Evolutionary conservation across 1,284 basidiomycete species (phyloP), one percentile per base, ranked within the genome.

Genomic region (Naganishia cerealis): DNA sequence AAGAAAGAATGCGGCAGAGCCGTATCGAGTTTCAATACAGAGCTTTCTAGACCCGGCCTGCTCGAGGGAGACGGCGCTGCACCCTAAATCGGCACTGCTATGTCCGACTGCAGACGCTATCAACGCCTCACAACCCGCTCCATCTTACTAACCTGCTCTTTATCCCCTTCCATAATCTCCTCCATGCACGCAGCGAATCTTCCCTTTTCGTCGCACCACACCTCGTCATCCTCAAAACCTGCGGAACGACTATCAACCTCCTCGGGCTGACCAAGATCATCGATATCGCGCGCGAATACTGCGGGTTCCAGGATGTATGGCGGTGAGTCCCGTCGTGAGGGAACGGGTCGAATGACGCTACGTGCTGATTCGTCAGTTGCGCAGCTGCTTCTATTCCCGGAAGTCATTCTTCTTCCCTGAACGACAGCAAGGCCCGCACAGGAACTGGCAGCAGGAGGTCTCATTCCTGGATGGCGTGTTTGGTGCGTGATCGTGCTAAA

Each of bases 381-480:
- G 24, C 62, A 76, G 76, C 57, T 83, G 90, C 81, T 99, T 99
- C 84, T 99, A 99, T 84, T 96, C 93, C 58, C 89, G 95, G 75
- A 99, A 99, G 82, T 90, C 90, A 12, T 99, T 99, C 86, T 98
- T 99, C 91, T 99, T 99, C 81, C 96, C 96, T 18, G 96, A 99
- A 79, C 87, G 91, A 55, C 96, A 99, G 78, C 84, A 85, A 52
- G 94, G 94, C 2, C 95, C 95, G 36, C 96, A 99, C 82, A 86
- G 88, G 71, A 92, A 94, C 78, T 99, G 96, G 96, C 87, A 87
- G 73, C 86, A 91, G 70, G 96, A 99, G 82, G 91, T 98, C 71
- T 86, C 88, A 68, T 96, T 89, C 77, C 85, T 99, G 62, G 95
- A 99, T 79, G 86, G 86, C 71, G 88, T 94, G 72, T 98, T 99